Evolutionary conservation across 169 alveolate species (phyloP), one percentile per base, ranked within the genome.

Genomic region (Amoebophrya sp.): DNA sequence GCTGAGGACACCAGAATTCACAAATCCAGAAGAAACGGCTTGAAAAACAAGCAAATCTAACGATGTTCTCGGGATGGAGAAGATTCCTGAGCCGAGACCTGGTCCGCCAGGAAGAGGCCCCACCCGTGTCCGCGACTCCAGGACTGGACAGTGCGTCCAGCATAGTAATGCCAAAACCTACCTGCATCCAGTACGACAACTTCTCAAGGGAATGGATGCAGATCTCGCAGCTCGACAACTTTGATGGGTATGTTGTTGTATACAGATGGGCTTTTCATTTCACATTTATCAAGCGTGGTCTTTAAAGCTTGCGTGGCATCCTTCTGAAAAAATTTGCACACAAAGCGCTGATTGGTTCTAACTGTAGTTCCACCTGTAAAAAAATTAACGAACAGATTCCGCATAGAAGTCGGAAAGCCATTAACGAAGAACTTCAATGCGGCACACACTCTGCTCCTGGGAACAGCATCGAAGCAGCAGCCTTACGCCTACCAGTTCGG

Each of bases 401-500:
- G 98, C 77, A 94, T 96, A 54, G 98, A 96, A 90, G 95, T 96
- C 0, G 97, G 96, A 40, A 95, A 96, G 92, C 94, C 92, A 29
- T 77, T 96, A n/a, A 95, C 96, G 54, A 91, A 91, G 83, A 95
- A 94, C 91, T 54, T 96, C 47, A 97, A 96, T 91, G 94, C 96
- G 39, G 94, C 97, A 29, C 97, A 96, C 90, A 93, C 97, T 3
- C 95, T 96, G 32, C 93, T 95, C 89, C 89, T 96, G 89, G 98
- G 98, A 0, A 96, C 98, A 39, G 91, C 95, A 10, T 91, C 93
- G 91, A 93, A 95, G 77, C 97, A 95, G 32, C 94, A 93, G 33
- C 97, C 97, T 0, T 96, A 96, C 47, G 90, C 95, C 90, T 96
- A 96, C 89, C 98, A 96, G 90, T 94, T 96, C 77, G 98, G 98